Evolutionary conservation across 371 early-diverging fungal species (phyloP), one percentile per base, ranked within the genome.

Genomic region (Mucor lusitanicus): DNA sequence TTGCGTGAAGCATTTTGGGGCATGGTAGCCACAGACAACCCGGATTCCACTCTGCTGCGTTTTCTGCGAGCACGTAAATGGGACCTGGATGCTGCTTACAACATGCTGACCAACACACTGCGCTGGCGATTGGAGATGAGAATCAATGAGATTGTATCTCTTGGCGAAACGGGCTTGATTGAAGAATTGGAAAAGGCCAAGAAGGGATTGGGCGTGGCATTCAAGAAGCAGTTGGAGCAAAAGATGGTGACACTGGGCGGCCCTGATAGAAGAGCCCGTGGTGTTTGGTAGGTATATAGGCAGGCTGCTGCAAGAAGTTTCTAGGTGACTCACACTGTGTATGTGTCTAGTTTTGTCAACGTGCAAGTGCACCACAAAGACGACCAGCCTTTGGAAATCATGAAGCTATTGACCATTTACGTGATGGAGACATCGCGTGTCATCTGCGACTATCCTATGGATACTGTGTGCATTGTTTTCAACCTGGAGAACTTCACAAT

Each of bases 341-440:
- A 44, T 25, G 9, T 39, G 23, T 32, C 19, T 63, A 88, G 89
- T 65, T 88, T 84, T 71, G 83, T 85, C 72, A 92, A 85, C 73
- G 88, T 82, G 46, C 80, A 79, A 42, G 67, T 81, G 74, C 91
- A 88, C 65, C 74, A 79, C 54, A 77, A 86, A 57, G 81, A 82
- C n/a, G 85, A 82, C 23, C 88, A 89, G 68, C 77, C 79, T 37
- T 59, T 76, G 30, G 89, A 88, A 62, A 78, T 83, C n/a, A 68
- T 89, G 25, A 82, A 88, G 57, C 75, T 84, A 21, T 76, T 89
- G 68, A 86, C 92, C 19, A 81, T 95, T 64, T 92, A 87, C 72
- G 78, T 90, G 68, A 91, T 97, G 92, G 97, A 97, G 70, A 88
- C 90, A 23, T 87, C 89, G 61, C 90, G 97, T 32, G 74, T 90